Conservation (phyloP, 2,329 filamentous ascomycete genomes). For the Epichloe uncinata region DNA sequence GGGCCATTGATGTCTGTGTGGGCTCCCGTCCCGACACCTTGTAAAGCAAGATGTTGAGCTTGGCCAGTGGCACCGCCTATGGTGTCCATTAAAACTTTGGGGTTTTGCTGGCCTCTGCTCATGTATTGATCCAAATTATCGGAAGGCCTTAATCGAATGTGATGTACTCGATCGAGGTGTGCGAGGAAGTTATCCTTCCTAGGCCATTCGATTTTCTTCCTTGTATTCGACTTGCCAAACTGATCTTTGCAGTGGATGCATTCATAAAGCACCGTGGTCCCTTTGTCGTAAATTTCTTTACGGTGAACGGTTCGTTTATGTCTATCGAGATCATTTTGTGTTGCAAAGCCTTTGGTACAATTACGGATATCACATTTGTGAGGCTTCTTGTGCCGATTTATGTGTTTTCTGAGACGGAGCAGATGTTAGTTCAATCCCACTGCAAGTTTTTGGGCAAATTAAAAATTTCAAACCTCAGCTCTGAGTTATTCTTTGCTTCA, state of each 20-base stretch:
- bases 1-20: not conserved
- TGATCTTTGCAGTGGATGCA: conserved; percentile 4
- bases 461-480: conserved; percentile 2
- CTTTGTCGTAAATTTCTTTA: conserved; percentile 22
- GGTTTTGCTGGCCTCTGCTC: conserved; percentile 3
- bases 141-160: conserved; percentile 20
- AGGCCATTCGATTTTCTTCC: conserved; percentile 54
- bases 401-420: conserved; percentile 51
- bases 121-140: conserved; percentile 26
- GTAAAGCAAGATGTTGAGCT: conserved; percentile 3
- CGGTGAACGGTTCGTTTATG: conserved; percentile 63
- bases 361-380: conserved; percentile 49
- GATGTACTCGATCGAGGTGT: conserved; percentile 61
- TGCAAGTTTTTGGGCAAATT: not conserved
- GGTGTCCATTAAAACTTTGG: conserved; percentile 4
- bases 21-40: conserved; percentile 5
- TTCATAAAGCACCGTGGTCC: conserved; percentile 7
- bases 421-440: not conserved
- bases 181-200: conserved; percentile 77
- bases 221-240: conserved; percentile 12
- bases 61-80: not conserved
- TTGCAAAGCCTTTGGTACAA: conserved; percentile 58
- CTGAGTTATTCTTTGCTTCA: conserved; percentile 6
- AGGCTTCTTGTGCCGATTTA: conserved; percentile 54
- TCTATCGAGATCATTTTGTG: conserved; percentile 66